phyloP scores from a whole-genome alignment of 345 rosid genomes.

The Rhizophora mangle region DNA sequence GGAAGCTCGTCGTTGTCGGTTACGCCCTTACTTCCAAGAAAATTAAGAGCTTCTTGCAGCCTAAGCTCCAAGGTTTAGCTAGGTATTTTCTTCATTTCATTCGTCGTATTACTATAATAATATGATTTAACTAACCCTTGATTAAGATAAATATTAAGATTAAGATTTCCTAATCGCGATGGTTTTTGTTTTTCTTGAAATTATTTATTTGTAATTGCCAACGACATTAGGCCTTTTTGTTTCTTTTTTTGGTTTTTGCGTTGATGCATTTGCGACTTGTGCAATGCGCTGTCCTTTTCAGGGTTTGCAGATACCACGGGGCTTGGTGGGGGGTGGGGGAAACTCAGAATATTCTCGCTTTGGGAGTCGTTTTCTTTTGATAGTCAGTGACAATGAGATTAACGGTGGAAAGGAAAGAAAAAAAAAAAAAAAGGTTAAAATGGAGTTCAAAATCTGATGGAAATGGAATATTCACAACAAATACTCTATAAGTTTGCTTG shows the following conservation, averaged over 20 bases:
- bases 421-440: not conserved
- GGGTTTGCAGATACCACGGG: no score
- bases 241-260: no score
- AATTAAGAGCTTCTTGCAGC: constrained; percentile 72
- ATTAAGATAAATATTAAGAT: not conserved
- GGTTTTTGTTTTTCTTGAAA: not conserved
- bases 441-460: not conserved
- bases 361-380: not conserved
- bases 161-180: not conserved
- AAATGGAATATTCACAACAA: no score
- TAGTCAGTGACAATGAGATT: not conserved
- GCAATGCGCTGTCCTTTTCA: no score
- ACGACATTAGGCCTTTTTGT: not conserved
- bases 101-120: no score
- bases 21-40: constrained; percentile 84
- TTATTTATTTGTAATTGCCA: not conserved
- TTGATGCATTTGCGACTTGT: no score
- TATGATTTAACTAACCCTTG: not conserved
- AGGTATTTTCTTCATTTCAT: constrained; percentile 35
- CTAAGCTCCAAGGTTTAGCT: constrained; percentile 67
- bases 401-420: not conserved
- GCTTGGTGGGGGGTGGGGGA: no score
- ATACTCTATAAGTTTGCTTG: no score
- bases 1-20: constrained; percentile 55
- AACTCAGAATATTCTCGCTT: not conserved